Evolutionary conservation across 805 yeast genomes (phyloP).

Genomic region (Hanseniaspora nectarophila): DNA sequence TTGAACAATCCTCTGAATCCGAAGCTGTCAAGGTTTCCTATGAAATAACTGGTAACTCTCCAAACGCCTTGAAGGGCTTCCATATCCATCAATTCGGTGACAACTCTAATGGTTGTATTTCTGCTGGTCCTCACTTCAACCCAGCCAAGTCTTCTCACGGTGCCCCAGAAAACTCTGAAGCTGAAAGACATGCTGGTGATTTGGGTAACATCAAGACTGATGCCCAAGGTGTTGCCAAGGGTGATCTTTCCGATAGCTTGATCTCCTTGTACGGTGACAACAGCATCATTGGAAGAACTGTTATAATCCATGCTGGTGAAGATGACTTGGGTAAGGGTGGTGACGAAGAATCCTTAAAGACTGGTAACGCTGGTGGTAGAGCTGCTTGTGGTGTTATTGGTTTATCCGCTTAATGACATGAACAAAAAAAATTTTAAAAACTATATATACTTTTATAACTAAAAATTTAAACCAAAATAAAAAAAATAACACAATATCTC

Average conservation of each 20-base stretch:
- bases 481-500: not conserved
- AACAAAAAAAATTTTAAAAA: too few species aligned
- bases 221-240: conserved; percentile 80
- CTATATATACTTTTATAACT: too few species aligned
- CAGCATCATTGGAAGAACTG: conserved; percentile 88
- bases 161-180: conserved; percentile 54
- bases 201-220: conserved; percentile 90
- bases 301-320: conserved; percentile 82
- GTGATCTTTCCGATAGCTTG: conserved; percentile 63
- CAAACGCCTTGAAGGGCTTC: conserved; percentile 90
- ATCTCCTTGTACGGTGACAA: conserved; percentile 75
- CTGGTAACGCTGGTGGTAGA: conserved; percentile 97
- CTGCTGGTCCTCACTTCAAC: conserved; percentile 96
- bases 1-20: conserved; percentile 68
- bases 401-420: conserved; percentile 18
- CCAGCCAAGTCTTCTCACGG: conserved; percentile 85
- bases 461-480: too few species aligned
- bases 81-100: conserved; percentile 97
- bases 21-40: conserved; percentile 78
- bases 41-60: conserved; percentile 79
- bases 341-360: conserved; percentile 76
- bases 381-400: conserved; percentile 99
- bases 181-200: conserved; percentile 52
- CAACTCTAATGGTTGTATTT: conserved; percentile 91
- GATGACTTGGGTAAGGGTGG: conserved; percentile 96